A percentile compares a stretch with the other conserved stretches of the same genome.
Conservation (phyloP, 768 basidiomycete genomes). For the Megacollybia marginata region DNA sequence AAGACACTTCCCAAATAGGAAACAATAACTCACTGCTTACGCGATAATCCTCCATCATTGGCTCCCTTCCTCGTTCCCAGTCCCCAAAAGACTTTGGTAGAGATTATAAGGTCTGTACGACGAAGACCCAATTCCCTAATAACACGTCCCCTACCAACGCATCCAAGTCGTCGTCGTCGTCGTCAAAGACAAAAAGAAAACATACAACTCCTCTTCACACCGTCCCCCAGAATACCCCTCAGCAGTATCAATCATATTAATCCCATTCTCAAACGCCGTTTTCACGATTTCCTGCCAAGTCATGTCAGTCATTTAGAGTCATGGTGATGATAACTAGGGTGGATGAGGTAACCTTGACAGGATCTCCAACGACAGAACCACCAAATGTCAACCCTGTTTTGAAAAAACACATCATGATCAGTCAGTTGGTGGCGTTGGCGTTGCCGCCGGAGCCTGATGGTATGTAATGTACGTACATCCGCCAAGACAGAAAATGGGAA, state of each 20-base stretch:
- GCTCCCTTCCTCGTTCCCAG: constrained; percentile 50
- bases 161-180: no score
- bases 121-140: constrained; percentile 65
- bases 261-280: constrained; percentile 65
- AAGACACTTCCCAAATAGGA: neutral
- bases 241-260: constrained; percentile 72
- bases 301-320: neutral
- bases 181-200: no score
- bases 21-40: constrained; percentile 44
- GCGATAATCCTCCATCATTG: constrained; percentile 48
- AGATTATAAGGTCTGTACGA: constrained; percentile 62
- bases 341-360: constrained; percentile 45
- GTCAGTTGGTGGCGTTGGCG: no score
- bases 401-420: no score
- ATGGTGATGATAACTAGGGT: neutral
- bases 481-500: constrained; percentile 51
- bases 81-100: constrained; percentile 70
- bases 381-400: constrained; percentile 52
- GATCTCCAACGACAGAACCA: constrained; percentile 57
- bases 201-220: constrained; percentile 59
- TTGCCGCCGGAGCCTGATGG: no score
- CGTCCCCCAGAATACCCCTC: constrained; percentile 59
- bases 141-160: constrained; percentile 50
- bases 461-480: constrained; percentile 21
- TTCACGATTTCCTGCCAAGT: constrained; percentile 62